phyloP scores from a whole-genome alignment of 2,329 filamentous ascomycete species.

The Cladosporium sp. region DNA sequence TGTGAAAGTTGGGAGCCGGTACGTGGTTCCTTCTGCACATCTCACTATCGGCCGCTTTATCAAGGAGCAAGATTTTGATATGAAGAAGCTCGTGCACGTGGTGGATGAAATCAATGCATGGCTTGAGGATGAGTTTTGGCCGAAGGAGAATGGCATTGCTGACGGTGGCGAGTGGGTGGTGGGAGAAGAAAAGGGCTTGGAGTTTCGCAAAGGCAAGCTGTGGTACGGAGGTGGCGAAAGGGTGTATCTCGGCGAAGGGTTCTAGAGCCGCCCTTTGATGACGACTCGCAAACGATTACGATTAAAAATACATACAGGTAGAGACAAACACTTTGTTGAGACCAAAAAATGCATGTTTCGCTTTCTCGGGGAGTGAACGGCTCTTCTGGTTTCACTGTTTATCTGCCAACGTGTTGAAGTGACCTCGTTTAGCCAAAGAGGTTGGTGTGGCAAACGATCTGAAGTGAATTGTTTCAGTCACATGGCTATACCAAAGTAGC shows the following conservation, averaged over 20 bases:
- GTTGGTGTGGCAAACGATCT: too few species aligned
- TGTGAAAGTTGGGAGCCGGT: conserved; percentile 70
- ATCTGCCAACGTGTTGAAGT: too few species aligned
- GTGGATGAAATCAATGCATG: conserved; percentile 76
- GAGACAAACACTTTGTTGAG: too few species aligned
- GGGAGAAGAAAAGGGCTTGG: conserved; percentile 79
- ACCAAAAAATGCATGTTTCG: too few species aligned
- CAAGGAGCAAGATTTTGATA: conserved; percentile 54
- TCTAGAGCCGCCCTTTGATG: conserved; percentile 23
- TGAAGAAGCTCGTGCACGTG: conserved; percentile 58
- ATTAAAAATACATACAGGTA: too few species aligned
- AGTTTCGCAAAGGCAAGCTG: conserved; percentile 67
- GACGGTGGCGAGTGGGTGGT: conserved; percentile 73
- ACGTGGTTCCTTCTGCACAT: conserved; percentile 85
- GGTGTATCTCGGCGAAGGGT: conserved; percentile 52
- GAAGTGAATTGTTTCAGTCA: too few species aligned
- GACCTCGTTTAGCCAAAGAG: too few species aligned
- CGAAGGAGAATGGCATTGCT: conserved; percentile 31
- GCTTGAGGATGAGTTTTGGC: conserved; percentile 70
- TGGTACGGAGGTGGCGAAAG: conserved; percentile 82
- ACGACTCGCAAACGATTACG: too few species aligned
- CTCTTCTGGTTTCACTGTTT: too few species aligned
- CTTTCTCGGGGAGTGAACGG: too few species aligned
- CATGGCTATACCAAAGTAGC: too few species aligned
- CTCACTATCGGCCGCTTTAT: conserved; percentile 84